Percentiles rank a stretch among this genome's conserved stretches.
These are phyloP conservation scores for Calonectria henricotiae DNA, from an alignment of 2,329 filamentous ascomycete species.

Conservation along the genomic window DNA sequence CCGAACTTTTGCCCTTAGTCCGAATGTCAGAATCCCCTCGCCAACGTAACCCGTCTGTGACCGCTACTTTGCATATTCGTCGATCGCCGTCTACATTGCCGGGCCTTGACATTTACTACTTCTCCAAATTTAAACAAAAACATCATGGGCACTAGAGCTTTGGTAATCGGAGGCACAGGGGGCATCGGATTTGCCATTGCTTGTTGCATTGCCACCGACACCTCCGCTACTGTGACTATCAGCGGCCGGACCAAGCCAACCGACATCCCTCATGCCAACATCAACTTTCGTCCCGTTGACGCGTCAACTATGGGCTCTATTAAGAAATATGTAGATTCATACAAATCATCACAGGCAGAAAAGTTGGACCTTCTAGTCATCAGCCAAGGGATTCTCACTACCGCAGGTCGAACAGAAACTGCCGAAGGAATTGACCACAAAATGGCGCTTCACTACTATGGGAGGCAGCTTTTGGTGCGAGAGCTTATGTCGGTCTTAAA, in stretches of 20 bases:
- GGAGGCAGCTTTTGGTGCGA: conserved; percentile 62
- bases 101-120: neutral
- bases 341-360: conserved; percentile 41
- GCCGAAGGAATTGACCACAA: conserved; percentile 65
- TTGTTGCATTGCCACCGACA: conserved; percentile 54
- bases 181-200: conserved; percentile 60
- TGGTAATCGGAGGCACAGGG: conserved; percentile 58
- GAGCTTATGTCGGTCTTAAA: conserved; percentile 60
- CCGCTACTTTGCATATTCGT: neutral
- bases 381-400: conserved; percentile 59
- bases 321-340: conserved; percentile 54
- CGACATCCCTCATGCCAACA: conserved; percentile 54
- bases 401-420: conserved; percentile 59
- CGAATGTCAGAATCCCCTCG: conserved; percentile 6
- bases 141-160: conserved; percentile 49
- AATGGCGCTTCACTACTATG: conserved; percentile 65
- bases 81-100: neutral
- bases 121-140: neutral
- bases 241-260: conserved; percentile 55
- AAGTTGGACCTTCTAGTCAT: conserved; percentile 59
- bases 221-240: conserved; percentile 54
- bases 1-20: neutral
- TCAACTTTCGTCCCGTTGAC: conserved; percentile 55
- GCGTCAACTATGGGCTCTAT: conserved; percentile 57
- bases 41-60: neutral